Evolutionary conservation across 306 rosid genomes (phyloP), one percentile per base, ranked within the genome.

Genomic region (Cucurbita pepo): DNA sequence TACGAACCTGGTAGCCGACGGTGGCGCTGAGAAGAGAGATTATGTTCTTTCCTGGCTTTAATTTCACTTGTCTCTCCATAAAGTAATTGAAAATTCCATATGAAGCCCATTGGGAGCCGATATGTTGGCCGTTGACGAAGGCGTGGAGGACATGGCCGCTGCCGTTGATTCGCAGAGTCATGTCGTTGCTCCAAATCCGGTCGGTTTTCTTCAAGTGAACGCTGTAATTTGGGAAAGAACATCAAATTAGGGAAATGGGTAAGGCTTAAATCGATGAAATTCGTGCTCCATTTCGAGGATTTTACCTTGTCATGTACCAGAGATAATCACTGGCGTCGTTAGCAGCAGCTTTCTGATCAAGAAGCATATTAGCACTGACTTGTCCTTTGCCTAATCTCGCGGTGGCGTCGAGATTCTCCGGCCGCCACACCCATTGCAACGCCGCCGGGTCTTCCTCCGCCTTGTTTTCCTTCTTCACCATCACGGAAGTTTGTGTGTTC

Each of bases 231-330:
- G 38, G 15, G 4, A 8, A 57, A 22, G 10, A 55, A 34, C 56
- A 34, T 30, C 19, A 34, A 59, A 50, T 21, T 1, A 3, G 13
- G 9, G 19, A 15, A 38, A 57, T 57, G 62, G 38, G 40, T 22
- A 11, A 16, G 22, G 5, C 4, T 57, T 57, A 2, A 56, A 57
- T 57, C 40, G 12, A 25, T 11, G 38, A 4, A 21, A 57, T 50
- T 50, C 0, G 1, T 30, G 10, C 13, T 34, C 0, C 0, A 13
- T 59, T 11, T 57, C 5, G 1, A 25, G 22, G 65, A 59, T 13
- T 34, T 62, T 62, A 94, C 99, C 91, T 97, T 62, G 97, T 88
- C 96, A 86, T 79, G 77, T 94, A 94, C 99, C 99, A 94, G 84
- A 94, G 80, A 83, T 94, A 94, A 81, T 94, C 97, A 6, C 96